Conservation (phyloP, 352 stramenopile species). For the Phytopythium montanum region DNA sequence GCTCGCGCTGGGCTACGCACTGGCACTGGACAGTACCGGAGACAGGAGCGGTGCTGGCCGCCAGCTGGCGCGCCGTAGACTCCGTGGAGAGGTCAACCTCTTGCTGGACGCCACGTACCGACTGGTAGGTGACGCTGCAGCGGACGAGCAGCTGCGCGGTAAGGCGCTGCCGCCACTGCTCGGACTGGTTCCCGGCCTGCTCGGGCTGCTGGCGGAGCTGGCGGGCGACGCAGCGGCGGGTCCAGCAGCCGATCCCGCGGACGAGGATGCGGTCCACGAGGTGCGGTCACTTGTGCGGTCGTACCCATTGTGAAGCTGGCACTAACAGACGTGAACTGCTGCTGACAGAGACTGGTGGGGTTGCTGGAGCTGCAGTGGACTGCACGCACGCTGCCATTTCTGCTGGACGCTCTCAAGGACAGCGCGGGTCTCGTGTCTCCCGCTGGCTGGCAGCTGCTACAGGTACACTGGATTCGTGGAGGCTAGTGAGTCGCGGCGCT, state of each 20-base stretch:
- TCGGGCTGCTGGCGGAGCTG: conserved; percentile 41
- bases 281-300: conserved; percentile 8
- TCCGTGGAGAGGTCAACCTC: conserved; percentile 45
- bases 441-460: conserved; percentile 48
- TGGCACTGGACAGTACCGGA: conserved; percentile 30
- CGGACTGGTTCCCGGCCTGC: conserved; percentile 49
- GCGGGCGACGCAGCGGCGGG: not conserved
- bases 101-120: conserved; percentile 56
- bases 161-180: conserved; percentile 63
- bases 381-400: conserved; percentile 36
- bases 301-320: not conserved
- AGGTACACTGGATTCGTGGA: too few relatives aligned
- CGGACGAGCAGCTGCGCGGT: conserved; percentile 9
- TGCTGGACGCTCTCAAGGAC: conserved; percentile 60
- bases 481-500: too few relatives aligned
- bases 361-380: conserved; percentile 71
- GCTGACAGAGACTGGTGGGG: conserved; percentile 40
- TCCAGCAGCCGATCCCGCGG: not conserved
- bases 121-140: conserved; percentile 47
- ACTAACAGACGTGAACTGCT: not conserved
- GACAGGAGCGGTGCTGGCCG: conserved; percentile 8
- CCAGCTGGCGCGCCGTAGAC: conserved; percentile 9
- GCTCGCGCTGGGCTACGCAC: conserved; percentile 63
- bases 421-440: conserved; percentile 35
- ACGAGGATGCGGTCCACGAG: conserved; percentile 17